Conservation (phyloP, 768 basidiomycete genomes). For the Lentinula detonsa region DNA sequence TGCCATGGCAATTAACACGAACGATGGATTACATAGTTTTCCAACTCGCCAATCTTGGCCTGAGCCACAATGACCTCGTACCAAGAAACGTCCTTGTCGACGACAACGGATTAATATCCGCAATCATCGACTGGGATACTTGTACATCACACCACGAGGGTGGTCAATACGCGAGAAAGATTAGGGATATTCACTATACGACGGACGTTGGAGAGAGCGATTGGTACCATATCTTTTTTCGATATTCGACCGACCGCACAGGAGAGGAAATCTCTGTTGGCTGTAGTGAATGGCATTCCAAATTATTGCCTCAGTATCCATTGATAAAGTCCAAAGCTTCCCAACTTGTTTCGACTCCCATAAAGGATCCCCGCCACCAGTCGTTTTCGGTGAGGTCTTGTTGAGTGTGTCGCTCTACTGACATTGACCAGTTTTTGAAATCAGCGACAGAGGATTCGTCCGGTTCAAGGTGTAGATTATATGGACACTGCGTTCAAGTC, state of each 20-base stretch:
- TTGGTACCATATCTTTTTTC: not conserved
- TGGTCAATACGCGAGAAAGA: not conserved
- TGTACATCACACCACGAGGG: not conserved
- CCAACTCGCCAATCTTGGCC: not conserved
- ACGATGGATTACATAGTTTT: not conserved
- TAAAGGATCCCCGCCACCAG: not conserved
- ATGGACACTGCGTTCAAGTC: not conserved
- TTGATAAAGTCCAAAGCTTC: not conserved
- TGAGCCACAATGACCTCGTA: not conserved
- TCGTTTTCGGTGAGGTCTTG: not conserved
- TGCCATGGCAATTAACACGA: not conserved
- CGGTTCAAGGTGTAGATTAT: not conserved
- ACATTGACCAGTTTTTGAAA: not conserved
- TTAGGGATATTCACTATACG: not conserved
- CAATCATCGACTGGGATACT: not conserved
- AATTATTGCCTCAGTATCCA: not conserved
- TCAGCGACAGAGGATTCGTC: not conserved
- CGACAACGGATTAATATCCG: not conserved
- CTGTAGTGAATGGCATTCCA: not conserved
- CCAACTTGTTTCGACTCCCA: not conserved
- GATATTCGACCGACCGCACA: not conserved
- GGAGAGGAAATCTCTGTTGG: not conserved
- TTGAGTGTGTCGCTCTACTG: not conserved
- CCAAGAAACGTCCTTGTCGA: not conserved
- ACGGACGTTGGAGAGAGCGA: not conserved